Conservation (phyloP, 1,284 basidiomycete species). For the Cutaneotrichosporon cutaneum region DNA sequence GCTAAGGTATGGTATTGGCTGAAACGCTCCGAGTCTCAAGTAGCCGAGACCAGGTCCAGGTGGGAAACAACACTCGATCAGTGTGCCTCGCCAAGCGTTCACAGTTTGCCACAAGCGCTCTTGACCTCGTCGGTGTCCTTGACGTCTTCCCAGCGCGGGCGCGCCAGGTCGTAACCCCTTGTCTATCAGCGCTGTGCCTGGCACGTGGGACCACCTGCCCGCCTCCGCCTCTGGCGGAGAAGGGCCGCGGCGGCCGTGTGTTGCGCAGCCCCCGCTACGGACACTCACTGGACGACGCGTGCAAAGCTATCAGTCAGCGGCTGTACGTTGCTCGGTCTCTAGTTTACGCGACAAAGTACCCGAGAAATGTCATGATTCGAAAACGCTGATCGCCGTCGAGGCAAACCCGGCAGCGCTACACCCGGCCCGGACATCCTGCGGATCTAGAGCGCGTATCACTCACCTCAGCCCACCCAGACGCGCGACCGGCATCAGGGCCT, state of each 20-base stretch:
- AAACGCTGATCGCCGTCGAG: too few species aligned
- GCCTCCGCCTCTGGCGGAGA: background rate
- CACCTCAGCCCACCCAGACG: conserved; percentile 66
- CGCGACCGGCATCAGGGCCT: conserved; percentile 63
- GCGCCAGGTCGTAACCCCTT: conserved; percentile 55
- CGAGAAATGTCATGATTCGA: background rate
- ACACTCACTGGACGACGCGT: conserved; percentile 58
- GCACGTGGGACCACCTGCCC: background rate
- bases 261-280: background rate
- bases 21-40: too few species aligned
- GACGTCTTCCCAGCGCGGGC: conserved; percentile 61
- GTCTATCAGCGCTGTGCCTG: background rate
- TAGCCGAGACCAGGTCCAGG: too few species aligned
- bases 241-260: background rate
- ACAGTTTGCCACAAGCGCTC: conserved; percentile 12
- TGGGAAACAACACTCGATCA: too few species aligned
- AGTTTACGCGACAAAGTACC: background rate
- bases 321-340: background rate
- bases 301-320: conserved; percentile 7
- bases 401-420: background rate
- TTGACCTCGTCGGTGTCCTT: conserved; percentile 51
- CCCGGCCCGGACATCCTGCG: background rate
- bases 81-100: background rate
- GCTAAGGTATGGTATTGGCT: too few species aligned
- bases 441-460: conserved; percentile 32